Percentiles rank a stretch among this genome's conserved stretches.
Conservation (phyloP, 2,329 filamentous ascomycete genomes). For the Scytalidium sp. region DNA sequence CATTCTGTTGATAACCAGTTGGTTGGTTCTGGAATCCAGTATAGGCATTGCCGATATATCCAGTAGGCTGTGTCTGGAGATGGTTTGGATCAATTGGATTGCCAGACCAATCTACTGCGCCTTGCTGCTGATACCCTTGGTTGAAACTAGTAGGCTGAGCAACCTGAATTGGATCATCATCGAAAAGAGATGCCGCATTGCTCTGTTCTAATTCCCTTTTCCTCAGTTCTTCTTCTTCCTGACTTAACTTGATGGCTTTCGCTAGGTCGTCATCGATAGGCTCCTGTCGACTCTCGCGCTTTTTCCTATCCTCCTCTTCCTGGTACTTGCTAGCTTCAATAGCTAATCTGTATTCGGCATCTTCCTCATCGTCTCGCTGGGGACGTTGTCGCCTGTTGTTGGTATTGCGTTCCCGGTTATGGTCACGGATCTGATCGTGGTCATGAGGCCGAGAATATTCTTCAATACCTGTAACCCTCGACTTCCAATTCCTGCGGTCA, state of each 20-base stretch:
- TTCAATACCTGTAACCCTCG: slow-evolving; percentile 88
- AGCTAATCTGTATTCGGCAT: slow-evolving; percentile 85
- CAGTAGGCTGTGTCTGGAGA: slow-evolving; percentile 78
- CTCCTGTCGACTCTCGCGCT: slow-evolving; percentile 60
- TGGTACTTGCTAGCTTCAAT: slow-evolving; percentile 94
- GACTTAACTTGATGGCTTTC: slow-evolving; percentile 92
- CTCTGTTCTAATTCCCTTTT: slow-evolving; percentile 82
- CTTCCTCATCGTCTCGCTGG: slow-evolving; percentile 69
- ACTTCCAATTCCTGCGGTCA: slow-evolving; percentile 95
- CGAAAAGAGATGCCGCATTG: slow-evolving; percentile 86
- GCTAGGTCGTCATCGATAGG: slow-evolving; percentile 81
- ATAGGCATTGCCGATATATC: slow-evolving; percentile 58
- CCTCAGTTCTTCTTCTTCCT: slow-evolving; percentile 88
- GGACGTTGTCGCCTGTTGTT: slow-evolving; percentile 38
- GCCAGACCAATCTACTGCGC: slow-evolving; percentile 93
- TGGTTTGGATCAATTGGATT: slow-evolving; percentile 83
- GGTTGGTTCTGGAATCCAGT: slow-evolving; percentile 52
- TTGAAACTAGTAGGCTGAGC: slow-evolving; percentile 82
- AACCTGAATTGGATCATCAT: slow-evolving; percentile 62
- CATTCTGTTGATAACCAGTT: slow-evolving; percentile 62
- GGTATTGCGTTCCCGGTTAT: slow-evolving; percentile 26
- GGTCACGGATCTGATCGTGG: slow-evolving; percentile 39
- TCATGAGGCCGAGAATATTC: slow-evolving; percentile 58
- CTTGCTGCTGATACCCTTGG: slow-evolving; percentile 96
- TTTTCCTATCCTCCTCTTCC: slow-evolving; percentile 83